phyloP scores from a whole-genome alignment of 495 filamentous ascomycete species.

The Penicillium cosmopolitanum region DNA sequence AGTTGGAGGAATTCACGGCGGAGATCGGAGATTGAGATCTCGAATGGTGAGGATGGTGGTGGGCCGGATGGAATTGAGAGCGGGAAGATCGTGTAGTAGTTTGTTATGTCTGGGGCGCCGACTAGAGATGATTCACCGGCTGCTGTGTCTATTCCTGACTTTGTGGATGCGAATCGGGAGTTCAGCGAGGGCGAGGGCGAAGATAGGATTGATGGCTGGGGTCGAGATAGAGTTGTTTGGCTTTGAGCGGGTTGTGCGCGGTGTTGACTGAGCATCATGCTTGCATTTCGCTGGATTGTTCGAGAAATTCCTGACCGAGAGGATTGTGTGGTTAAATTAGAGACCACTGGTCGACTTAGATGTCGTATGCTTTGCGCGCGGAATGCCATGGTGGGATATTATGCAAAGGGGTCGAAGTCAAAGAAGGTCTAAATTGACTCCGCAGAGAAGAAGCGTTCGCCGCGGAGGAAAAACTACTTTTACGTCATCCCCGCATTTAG shows the following conservation, averaged over 20 bases:
- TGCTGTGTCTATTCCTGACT: slow-evolving; percentile 11
- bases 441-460: slow-evolving; percentile 8
- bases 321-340: neutral
- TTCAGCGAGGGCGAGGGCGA: neutral
- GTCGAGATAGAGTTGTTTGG: neutral
- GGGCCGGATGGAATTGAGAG: slow-evolving; percentile 76
- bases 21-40: slow-evolving; percentile 65
- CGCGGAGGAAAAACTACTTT: slow-evolving; percentile 7
- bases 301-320: neutral
- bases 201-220: neutral
- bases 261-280: neutral
- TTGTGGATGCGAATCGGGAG: slow-evolving; percentile 25
- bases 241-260: neutral
- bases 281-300: neutral
- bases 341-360: slow-evolving; percentile 8
- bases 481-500: slow-evolving; percentile 26
- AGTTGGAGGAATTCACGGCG: slow-evolving; percentile 84
- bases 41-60: slow-evolving; percentile 77
- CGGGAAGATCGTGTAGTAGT: slow-evolving; percentile 89
- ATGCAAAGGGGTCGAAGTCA: neutral
- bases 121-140: slow-evolving; percentile 14
- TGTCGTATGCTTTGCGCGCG: slow-evolving; percentile 14
- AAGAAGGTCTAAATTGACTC: slow-evolving; percentile 3
- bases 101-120: slow-evolving; percentile 47
- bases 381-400: slow-evolving; percentile 18